phyloP scores from a whole-genome alignment of 1,284 basidiomycete species.

The Phellinidium pouzarii region DNA sequence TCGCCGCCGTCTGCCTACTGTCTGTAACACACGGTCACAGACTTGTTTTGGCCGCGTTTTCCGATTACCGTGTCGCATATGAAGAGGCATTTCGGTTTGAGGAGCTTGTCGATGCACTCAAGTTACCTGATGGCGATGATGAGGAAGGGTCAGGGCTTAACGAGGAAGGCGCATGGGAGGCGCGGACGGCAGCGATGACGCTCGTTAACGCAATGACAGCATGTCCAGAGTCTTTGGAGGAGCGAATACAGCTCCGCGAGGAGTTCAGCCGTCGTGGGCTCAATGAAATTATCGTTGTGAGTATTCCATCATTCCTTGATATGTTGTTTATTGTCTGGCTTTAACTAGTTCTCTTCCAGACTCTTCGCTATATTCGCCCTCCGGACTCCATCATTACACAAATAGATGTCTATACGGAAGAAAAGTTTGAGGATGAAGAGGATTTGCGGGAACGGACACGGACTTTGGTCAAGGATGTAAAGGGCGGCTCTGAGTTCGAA shows the following conservation, averaged over 20 bases:
- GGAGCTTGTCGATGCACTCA: conserved; percentile 60
- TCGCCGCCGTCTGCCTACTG: conserved; percentile 79
- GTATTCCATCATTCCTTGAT: conserved; percentile 28
- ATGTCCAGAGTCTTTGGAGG: conserved; percentile 71
- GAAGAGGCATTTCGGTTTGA: conserved; percentile 80
- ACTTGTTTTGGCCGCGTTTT: conserved; percentile 70
- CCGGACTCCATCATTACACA: conserved; percentile 71
- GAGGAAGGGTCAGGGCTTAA: conserved; percentile 37
- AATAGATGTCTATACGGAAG: conserved; percentile 76
- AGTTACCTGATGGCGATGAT: conserved; percentile 38
- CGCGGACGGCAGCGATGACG: conserved; percentile 68
- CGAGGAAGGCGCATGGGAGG: conserved; percentile 76
- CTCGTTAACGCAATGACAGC: conserved; percentile 78
- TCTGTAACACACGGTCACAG: conserved; percentile 67
- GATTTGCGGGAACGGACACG: conserved; percentile 65
- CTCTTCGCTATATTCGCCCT: conserved; percentile 67
- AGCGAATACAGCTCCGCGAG: conserved; percentile 71
- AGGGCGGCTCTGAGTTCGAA: conserved; percentile 42
- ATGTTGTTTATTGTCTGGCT: not conserved
- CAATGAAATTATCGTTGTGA: conserved; percentile 76
- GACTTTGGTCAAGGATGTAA: conserved; percentile 33
- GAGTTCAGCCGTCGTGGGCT: conserved; percentile 77
- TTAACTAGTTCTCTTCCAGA: conserved; percentile 34
- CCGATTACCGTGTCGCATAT: conserved; percentile 69
- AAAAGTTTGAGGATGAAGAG: conserved; percentile 85